phyloP scores from a whole-genome alignment of 306 rosid genomes.

The Sphenostylis stenocarpa region DNA sequence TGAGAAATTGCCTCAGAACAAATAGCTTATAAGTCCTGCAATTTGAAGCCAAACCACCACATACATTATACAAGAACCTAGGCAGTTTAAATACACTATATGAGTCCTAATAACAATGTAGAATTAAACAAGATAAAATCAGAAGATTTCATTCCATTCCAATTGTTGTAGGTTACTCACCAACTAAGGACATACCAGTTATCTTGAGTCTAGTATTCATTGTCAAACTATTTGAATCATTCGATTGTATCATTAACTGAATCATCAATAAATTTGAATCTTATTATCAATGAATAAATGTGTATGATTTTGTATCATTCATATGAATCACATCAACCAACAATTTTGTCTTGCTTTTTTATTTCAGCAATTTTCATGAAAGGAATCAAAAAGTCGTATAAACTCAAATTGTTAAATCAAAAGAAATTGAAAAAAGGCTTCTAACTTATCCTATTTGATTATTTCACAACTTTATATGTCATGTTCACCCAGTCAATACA shows the following conservation, averaged over 20 bases:
- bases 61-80: neutral
- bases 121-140: neutral
- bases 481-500: neutral
- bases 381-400: neutral
- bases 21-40: neutral
- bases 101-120: conserved; percentile 16
- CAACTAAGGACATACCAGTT: neutral
- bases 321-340: neutral
- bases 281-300: neutral
- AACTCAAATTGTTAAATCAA: neutral
- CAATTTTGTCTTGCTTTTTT: neutral
- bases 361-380: neutral
- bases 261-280: neutral
- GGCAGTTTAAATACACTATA: neutral
- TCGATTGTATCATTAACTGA: neutral
- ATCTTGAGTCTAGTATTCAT: neutral
- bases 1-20: conserved; percentile 18
- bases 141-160: neutral
- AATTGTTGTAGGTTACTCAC: conserved; percentile 17
- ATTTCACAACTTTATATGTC: neutral
- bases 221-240: neutral
- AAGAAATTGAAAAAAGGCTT: neutral
- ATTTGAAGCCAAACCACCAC: neutral
- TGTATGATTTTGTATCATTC: neutral
- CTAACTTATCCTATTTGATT: neutral